These are phyloP conservation scores for Zymoseptoria passerinii DNA, from an alignment of 2,329 filamentous ascomycete genomes.

Conservation along the genomic window DNA sequence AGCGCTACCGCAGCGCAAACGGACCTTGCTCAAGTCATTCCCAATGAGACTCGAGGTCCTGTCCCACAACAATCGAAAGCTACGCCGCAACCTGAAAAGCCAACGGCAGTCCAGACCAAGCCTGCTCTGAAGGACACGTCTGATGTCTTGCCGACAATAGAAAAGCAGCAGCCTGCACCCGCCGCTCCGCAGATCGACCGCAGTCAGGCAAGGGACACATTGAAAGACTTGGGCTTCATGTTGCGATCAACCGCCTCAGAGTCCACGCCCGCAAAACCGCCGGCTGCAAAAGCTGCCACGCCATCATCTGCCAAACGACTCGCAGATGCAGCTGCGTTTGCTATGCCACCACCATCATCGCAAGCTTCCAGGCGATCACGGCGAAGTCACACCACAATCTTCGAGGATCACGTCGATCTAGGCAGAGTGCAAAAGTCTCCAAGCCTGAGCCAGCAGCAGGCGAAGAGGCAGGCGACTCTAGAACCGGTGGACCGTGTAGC, in stretches of 20 bases:
- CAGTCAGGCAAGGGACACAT: background rate
- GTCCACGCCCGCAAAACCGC: background rate
- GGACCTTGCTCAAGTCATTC: background rate
- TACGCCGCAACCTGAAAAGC: background rate
- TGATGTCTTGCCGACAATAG: background rate
- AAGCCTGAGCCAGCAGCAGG: slow-evolving; percentile 29
- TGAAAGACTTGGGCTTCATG: background rate
- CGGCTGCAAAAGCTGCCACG: background rate
- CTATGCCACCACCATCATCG: slow-evolving; percentile 2
- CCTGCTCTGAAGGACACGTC: background rate
- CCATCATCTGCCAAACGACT: background rate
- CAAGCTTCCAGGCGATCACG: slow-evolving; percentile 14
- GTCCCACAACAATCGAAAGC: background rate
- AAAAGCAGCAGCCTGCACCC: background rate
- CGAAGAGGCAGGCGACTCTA: slow-evolving; percentile 19
- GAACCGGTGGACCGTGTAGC: slow-evolving; percentile 5
- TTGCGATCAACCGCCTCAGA: background rate
- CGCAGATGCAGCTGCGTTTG: slow-evolving; percentile 13
- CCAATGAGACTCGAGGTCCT: background rate
- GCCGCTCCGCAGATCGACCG: background rate
- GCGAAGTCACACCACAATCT: slow-evolving; percentile 29
- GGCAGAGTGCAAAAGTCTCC: slow-evolving; percentile 15
- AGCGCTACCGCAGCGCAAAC: background rate
- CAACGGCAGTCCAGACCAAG: background rate
- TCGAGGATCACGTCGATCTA: slow-evolving; percentile 27